Conservation (phyloP, 306 rosid genomes). For the Citrullus colocynthis region DNA sequence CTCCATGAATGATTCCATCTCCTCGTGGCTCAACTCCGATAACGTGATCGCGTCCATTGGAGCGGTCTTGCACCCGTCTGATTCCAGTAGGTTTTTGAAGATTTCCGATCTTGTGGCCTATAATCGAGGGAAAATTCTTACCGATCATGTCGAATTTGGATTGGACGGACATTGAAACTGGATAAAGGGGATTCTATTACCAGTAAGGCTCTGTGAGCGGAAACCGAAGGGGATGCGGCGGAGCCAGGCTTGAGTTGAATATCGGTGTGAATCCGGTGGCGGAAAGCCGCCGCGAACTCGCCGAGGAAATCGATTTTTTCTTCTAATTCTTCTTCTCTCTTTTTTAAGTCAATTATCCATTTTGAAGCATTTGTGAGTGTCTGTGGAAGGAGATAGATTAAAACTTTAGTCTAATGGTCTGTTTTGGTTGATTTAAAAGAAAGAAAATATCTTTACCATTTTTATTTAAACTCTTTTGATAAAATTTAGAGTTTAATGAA, state of each 20-base stretch:
- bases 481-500: too few species aligned
- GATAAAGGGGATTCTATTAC: slow-evolving; percentile 2
- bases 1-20: slow-evolving; percentile 47
- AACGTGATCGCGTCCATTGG: slow-evolving; percentile 28
- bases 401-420: too few species aligned
- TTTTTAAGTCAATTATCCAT: slow-evolving; percentile 25
- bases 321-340: slow-evolving; percentile 18
- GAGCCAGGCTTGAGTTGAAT: slow-evolving; percentile 36
- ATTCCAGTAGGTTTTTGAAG: slow-evolving; percentile 58
- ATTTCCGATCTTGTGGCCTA: slow-evolving; percentile 74
- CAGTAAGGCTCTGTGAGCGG: slow-evolving; percentile 59
- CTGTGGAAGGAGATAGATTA: slow-evolving; percentile 14
- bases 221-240: slow-evolving; percentile 32
- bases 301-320: slow-evolving; percentile 35
- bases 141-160: not conserved
- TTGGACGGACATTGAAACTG: not conserved
- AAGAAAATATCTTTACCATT: too few species aligned
- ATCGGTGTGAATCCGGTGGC: slow-evolving; percentile 50
- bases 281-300: slow-evolving; percentile 39
- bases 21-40: slow-evolving; percentile 47
- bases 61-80: slow-evolving; percentile 56
- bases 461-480: too few species aligned
- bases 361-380: slow-evolving; percentile 31
- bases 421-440: too few species aligned
- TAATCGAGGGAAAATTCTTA: not conserved